Evolutionary conservation across 2,329 filamentous ascomycete species (phyloP).

Genomic region (Setomelanomma holmii): DNA sequence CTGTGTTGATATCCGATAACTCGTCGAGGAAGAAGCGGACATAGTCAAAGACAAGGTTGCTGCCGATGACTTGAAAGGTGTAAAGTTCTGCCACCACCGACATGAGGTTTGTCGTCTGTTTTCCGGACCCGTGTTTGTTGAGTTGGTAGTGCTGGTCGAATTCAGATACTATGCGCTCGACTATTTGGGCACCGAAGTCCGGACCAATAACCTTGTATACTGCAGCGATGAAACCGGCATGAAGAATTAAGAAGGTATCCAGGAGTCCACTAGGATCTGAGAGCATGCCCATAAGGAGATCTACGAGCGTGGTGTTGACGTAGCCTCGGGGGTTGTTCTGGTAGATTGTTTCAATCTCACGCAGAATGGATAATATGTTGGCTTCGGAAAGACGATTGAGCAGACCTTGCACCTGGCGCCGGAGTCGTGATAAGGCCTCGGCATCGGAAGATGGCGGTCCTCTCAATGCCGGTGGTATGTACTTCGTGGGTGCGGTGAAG

Average conservation of each 20-base stretch:
- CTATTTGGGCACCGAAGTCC: conserved; percentile 86
- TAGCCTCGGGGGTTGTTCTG: conserved; percentile 83
- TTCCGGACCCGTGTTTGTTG: conserved; percentile 46
- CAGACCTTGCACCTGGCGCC: conserved; percentile 83
- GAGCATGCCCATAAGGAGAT: conserved; percentile 79
- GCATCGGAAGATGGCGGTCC: conserved; percentile 67
- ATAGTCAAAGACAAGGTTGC: conserved; percentile 88
- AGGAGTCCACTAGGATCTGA: conserved; percentile 78
- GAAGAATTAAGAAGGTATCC: conserved; percentile 89
- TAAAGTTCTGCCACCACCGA: conserved; percentile 87
- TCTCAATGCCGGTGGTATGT: conserved; percentile 85
- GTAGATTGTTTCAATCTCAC: conserved; percentile 84
- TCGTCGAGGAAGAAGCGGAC: conserved; percentile 77
- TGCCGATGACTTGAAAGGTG: conserved; percentile 86
- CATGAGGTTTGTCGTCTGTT: conserved; percentile 78
- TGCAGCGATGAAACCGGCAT: conserved; percentile 87
- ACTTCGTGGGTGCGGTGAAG: conserved; percentile 67
- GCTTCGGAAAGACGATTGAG: conserved; percentile 93
- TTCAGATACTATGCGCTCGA: conserved; percentile 77
- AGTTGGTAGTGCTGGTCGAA: conserved; percentile 71
- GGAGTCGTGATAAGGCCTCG: conserved; percentile 72
- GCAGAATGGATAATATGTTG: conserved; percentile 83
- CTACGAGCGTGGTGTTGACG: conserved; percentile 80
- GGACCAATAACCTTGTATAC: conserved; percentile 86
- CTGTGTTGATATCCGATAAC: conserved; percentile 85